Conservation (phyloP, 202 grass and related monocot genomes). For the Carex arenaria region DNA sequence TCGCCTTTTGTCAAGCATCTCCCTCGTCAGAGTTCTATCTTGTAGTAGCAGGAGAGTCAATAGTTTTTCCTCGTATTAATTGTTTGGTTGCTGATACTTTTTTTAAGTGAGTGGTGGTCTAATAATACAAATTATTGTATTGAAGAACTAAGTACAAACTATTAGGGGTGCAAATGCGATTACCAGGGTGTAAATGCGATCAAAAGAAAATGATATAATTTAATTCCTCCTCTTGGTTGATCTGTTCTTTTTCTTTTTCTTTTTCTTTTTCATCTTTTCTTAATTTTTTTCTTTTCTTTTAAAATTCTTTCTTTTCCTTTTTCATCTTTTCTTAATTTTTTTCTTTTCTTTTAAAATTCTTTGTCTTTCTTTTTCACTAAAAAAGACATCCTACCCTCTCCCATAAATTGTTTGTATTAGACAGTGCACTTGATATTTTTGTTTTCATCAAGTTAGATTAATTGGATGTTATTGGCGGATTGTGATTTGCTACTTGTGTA, state of each 20-base stretch:
- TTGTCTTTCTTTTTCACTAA: background rate
- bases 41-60: too few relatives aligned
- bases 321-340: background rate
- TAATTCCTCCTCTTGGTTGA: background rate
- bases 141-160: background rate
- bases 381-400: background rate
- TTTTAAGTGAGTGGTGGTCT: background rate
- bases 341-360: background rate
- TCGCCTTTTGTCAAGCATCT: too few relatives aligned
- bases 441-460: background rate
- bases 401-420: background rate
- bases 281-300: background rate
- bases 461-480: background rate
- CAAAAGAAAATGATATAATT: background rate
- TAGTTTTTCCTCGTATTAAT: too few relatives aligned
- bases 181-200: background rate
- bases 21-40: too few relatives aligned
- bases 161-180: background rate
- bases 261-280: slow-evolving; percentile 3
- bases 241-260: background rate
- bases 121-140: background rate
- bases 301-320: background rate
- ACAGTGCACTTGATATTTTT: background rate
- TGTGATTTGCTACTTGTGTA: background rate
- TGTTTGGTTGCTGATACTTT: background rate